Evolutionary conservation across 1,284 basidiomycete species (phyloP).

Genomic region (Rhodotorula sp.): DNA sequence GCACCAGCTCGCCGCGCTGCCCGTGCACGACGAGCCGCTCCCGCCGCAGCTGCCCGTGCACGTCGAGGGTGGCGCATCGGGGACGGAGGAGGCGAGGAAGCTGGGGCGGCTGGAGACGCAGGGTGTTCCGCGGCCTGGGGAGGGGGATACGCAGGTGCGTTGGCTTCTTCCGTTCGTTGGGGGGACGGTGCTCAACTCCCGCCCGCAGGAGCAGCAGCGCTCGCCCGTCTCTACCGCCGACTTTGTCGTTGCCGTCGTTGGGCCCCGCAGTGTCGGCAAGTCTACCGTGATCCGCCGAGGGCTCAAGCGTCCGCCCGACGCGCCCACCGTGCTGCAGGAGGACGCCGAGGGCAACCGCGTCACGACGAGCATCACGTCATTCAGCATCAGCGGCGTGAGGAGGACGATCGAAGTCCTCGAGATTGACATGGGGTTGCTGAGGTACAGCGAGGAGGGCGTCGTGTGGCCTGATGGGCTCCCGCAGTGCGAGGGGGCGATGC

Average conservation of each 20-base stretch:
- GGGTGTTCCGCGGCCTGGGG: not conserved
- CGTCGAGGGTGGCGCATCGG: not conserved
- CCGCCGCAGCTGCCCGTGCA: not conserved
- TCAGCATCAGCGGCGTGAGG: slow-evolving; percentile 33
- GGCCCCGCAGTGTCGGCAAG: slow-evolving; percentile 48
- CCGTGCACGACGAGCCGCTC: not conserved
- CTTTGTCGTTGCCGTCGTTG: slow-evolving; percentile 44
- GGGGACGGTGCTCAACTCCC: not conserved
- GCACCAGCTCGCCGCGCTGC: not conserved
- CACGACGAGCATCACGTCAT: slow-evolving; percentile 39
- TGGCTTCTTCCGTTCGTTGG: too few species aligned
- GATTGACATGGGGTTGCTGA: slow-evolving; percentile 44
- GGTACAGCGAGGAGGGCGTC: slow-evolving; percentile 40
- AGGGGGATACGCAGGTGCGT: not conserved
- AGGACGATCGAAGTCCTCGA: slow-evolving; percentile 46
- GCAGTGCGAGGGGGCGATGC: slow-evolving; percentile 45
- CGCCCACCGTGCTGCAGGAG: slow-evolving; percentile 18
- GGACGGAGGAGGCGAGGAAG: not conserved
- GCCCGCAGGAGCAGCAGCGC: too few species aligned
- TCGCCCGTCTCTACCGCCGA: slow-evolving; percentile 16
- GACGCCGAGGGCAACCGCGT: slow-evolving; percentile 43
- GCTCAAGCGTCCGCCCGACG: slow-evolving; percentile 25
- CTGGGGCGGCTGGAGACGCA: not conserved
- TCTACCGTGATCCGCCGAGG: slow-evolving; percentile 46
- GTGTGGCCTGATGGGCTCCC: slow-evolving; percentile 46